These are phyloP conservation scores for Trichoderma citrinoviride DNA, from an alignment of 2,329 filamentous ascomycete genomes.

Conservation along the genomic window DNA sequence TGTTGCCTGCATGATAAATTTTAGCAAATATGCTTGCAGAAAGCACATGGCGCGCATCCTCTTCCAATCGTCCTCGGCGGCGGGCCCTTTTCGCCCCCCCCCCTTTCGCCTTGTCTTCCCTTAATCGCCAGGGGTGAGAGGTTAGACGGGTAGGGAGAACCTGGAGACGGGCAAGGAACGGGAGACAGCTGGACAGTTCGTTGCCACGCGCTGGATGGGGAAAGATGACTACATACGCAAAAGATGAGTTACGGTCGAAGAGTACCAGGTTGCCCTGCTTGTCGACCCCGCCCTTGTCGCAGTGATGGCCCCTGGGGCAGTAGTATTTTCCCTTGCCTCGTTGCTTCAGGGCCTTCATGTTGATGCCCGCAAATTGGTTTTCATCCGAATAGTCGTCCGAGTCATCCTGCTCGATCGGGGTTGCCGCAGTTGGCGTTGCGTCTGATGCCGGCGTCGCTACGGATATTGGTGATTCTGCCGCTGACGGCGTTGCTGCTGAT, in stretches of 20 bases:
- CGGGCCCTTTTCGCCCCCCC: neutral
- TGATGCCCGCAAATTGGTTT: constrained; percentile 36
- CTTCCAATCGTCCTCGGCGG: neutral
- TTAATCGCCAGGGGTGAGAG: neutral
- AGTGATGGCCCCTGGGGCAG: constrained; percentile 37
- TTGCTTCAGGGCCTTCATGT: constrained; percentile 41
- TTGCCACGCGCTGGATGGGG: neutral
- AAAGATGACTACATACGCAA: constrained; percentile 33
- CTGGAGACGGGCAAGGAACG: neutral
- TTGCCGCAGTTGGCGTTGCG: neutral
- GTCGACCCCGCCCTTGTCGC: constrained; percentile 43
- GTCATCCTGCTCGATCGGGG: constrained; percentile 24
- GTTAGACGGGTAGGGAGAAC: neutral
- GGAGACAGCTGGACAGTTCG: neutral
- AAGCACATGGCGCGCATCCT: constrained; percentile 6
- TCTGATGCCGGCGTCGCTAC: neutral
- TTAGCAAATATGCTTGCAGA: constrained; percentile 19
- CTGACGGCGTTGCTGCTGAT: neutral
- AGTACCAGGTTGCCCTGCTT: constrained; percentile 38
- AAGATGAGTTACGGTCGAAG: constrained; percentile 44
- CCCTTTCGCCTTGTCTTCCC: neutral
- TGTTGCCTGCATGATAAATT: constrained; percentile 36
- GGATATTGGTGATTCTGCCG: constrained; percentile 23
- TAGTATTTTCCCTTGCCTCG: constrained; percentile 41
- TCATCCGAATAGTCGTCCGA: constrained; percentile 38